Evolutionary conservation across 1,284 basidiomycete genomes (phyloP).

Genomic region (Porogramme epimiltina): DNA sequence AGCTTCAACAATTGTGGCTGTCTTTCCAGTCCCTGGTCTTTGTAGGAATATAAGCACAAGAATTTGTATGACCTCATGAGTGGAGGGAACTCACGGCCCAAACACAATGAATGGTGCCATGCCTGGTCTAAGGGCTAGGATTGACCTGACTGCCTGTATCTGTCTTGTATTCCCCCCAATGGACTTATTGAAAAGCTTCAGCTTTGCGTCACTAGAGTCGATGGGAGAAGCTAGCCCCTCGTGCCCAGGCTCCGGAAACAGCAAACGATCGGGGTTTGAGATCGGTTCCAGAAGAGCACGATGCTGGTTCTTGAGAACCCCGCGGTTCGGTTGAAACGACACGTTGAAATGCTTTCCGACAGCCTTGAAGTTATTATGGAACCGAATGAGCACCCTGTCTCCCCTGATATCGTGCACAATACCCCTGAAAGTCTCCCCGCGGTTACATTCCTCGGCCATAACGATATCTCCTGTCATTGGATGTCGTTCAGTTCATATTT

Average conservation of each 20-base stretch:
- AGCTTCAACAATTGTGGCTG: constrained; percentile 66
- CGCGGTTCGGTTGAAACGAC: constrained; percentile 59
- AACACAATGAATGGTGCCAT: constrained; percentile 62
- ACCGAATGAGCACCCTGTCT: constrained; percentile 52
- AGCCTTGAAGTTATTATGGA: constrained; percentile 46
- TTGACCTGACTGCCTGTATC: constrained; percentile 53
- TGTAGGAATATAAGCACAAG: not conserved
- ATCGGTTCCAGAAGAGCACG: constrained; percentile 49
- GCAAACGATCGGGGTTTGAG: constrained; percentile 38
- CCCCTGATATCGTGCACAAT: constrained; percentile 56
- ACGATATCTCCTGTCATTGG: constrained; percentile 53
- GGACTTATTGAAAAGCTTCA: constrained; percentile 41
- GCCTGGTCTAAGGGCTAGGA: constrained; percentile 45
- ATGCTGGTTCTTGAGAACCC: constrained; percentile 54
- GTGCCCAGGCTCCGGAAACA: constrained; percentile 43
- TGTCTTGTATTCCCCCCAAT: constrained; percentile 54
- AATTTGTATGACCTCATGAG: not conserved
- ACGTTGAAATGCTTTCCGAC: constrained; percentile 42
- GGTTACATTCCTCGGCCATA: constrained; percentile 51
- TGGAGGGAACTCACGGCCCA: constrained; percentile 73
- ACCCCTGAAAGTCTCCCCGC: constrained; percentile 53
- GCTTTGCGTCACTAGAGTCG: constrained; percentile 13
- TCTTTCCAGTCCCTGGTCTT: constrained; percentile 72
- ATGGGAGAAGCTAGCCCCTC: constrained; percentile 22
- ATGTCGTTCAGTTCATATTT: not conserved